Evolutionary conservation across 2,329 filamentous ascomycete species (phyloP), one percentile per base, ranked within the genome.

Genomic region (Chaetomiaceae sp.): DNA sequence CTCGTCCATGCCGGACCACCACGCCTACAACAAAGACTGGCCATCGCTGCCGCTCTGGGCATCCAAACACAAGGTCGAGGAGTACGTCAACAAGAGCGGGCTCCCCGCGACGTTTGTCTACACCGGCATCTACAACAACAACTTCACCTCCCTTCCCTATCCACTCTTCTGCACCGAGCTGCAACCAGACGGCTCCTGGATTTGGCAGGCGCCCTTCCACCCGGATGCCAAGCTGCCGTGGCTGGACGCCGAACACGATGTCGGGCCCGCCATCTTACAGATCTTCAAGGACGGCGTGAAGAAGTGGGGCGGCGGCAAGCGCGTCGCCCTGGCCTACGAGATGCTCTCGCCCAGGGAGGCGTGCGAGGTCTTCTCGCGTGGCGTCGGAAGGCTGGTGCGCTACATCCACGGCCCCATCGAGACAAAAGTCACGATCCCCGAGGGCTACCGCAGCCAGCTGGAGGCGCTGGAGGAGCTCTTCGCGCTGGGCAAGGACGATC

Each of bases 61-160:
- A 4, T 83, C 84, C 51, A 98, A 98, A 68, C 89, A 94, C 66
- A 83, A 86, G 40, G 85, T 97, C 34, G 93, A 97, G 67, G 86
- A 93, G 45, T 95, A 97, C 65, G 78, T 96, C 42, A 81, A 87
- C 48, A 79, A 88, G 62, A 78, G 95, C 33, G 83, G 83, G 9
- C 74, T 96, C 10, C 88, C 88, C 0, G 83, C 90, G 1, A 97
- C 91, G 0, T 97, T 95, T 65, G 84, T 96, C 55, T 96, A 96
- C 67, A 88, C 90, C 9, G 93, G 91, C 49, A 96, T 96, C 59
- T 98, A 97, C 74, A 95, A 97, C 74, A 97, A 97, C 69, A 97
- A 98, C 65, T 98, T 97, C 68, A 97, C 91, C 24, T 93, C 87
- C 38, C 75, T 96, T 26, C 82, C 81, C 1, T 97, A 95, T 62